Evolutionary conservation across 1,139 yeast species (phyloP).

Genomic region (Hyphopichia pseudoburtonii): DNA sequence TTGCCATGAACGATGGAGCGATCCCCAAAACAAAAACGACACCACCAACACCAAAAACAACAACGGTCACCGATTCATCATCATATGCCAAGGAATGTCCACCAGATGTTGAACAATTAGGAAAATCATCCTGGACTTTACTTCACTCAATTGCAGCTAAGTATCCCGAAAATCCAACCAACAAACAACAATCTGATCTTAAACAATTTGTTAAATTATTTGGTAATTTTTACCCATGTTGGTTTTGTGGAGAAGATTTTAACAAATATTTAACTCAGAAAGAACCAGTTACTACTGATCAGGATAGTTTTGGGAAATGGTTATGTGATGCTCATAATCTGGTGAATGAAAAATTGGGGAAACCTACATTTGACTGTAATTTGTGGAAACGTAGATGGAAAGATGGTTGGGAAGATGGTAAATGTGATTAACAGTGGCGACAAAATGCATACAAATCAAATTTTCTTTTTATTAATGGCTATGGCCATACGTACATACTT

Average conservation of each 20-base stretch:
- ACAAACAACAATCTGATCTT: slow-evolving; percentile 68
- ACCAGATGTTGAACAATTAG: slow-evolving; percentile 81
- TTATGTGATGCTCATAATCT: slow-evolving; percentile 92
- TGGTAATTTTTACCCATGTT: slow-evolving; percentile 87
- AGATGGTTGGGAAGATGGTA: slow-evolving; percentile 64
- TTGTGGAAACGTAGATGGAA: slow-evolving; percentile 94
- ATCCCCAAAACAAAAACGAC: not conserved
- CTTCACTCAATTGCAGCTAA: slow-evolving; percentile 88
- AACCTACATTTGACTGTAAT: slow-evolving; percentile 80
- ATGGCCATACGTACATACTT: too few species aligned
- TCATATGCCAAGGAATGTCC: slow-evolving; percentile 59
- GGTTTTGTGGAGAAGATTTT: slow-evolving; percentile 91
- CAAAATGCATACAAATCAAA: too few species aligned
- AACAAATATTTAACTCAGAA: slow-evolving; percentile 56
- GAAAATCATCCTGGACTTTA: slow-evolving; percentile 89
- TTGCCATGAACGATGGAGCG: slow-evolving; percentile 35
- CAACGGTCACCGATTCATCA: slow-evolving; percentile 9
- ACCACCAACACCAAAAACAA: slow-evolving; percentile 4
- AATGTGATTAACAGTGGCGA: slow-evolving; percentile 29
- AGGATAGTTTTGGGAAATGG: slow-evolving; percentile 87
- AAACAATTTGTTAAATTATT: slow-evolving; percentile 66
- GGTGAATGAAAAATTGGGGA: slow-evolving; percentile 81
- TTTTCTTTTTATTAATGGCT: too few species aligned
- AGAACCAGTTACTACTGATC: slow-evolving; percentile 66
- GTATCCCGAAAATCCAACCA: slow-evolving; percentile 71